Base-by-base conservation (phyloP, 176 grass and related monocot species). In the Poa pratensis region DNA sequence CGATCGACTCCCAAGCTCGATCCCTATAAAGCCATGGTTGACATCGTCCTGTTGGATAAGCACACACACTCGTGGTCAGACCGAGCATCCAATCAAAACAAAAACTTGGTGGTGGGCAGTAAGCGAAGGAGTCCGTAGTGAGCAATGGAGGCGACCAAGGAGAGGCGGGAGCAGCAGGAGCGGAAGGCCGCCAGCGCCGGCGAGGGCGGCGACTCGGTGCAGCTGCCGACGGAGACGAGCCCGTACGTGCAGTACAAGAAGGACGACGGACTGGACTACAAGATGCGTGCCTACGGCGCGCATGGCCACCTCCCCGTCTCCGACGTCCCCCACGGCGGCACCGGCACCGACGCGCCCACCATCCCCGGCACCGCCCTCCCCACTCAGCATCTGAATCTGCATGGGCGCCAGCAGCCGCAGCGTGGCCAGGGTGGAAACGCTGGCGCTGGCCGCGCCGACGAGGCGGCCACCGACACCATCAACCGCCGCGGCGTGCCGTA, bases 221-320 rank as follows among this genome's bases (percentile, higher is more conserved):
- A 90, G 75, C 71, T 92, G 71, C 87, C 92, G 67, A 85, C 79
- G 63, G 92, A 90, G 84, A 97, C 80, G 54, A 97, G 93, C 79
- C 95, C 91, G n/a, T 97, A 97, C 82, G 83, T 95, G 89, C 86
- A 73, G 87, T 85, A 93, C 51, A 82, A 73, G 0, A 73, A 82
- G 80, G 80, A 59, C 76, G 60, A 91, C 2, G 85, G 66, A 19
- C 43, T 93, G 37, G 93, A 98, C 77, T 98, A 95, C 83, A 95
- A 95, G 87, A 86, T 92, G 87, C 86, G 86, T 6, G 93, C 85
- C 20, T 94, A 98, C 73, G 93, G 96, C 46, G 69, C 85, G 32
- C 68, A 84, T 7, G 91, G 96, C 59, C 91, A 98, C 83, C 89
- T 90, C 49, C 85, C 91, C 12, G 82, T 85, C 34, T 86, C 83